Percentiles rank a stretch among this genome's conserved stretches.
phyloP scores from a whole-genome alignment of 176 grass and related monocot genomes.

The Rhynchospora breviuscula region DNA sequence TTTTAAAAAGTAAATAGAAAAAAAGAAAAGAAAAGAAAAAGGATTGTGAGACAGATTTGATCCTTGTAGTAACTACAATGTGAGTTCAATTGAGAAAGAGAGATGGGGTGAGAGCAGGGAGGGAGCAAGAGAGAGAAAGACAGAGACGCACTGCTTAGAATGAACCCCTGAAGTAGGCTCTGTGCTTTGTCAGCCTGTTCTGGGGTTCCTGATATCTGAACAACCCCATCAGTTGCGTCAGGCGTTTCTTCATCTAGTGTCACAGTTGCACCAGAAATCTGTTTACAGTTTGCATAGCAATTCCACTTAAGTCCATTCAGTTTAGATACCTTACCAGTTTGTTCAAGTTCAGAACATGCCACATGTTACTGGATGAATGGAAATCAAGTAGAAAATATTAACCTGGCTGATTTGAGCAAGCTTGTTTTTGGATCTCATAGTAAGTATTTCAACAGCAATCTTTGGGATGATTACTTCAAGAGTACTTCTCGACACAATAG shows the following conservation, averaged over 20 bases:
- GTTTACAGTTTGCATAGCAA: constrained; percentile 16
- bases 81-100: not conserved
- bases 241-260: constrained; percentile 58
- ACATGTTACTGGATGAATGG: not conserved
- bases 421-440: constrained; percentile 87
- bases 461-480: constrained; percentile 90
- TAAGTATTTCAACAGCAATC: constrained; percentile 65
- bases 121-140: constrained; percentile 13
- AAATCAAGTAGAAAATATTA: constrained; percentile 1
- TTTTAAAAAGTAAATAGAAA: not conserved
- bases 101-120: not conserved
- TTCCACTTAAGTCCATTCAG: not conserved
- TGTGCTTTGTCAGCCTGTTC: constrained; percentile 88
- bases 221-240: constrained; percentile 51
- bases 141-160: constrained; percentile 86
- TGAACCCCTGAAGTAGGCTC: constrained; percentile 87
- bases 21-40: not conserved
- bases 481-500: constrained; percentile 83
- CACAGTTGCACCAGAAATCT: constrained; percentile 89
- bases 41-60: not conserved
- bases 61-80: not conserved
- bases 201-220: constrained; percentile 89
- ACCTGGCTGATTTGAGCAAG: constrained; percentile 97
- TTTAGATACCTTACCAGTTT: not conserved
- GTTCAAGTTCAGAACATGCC: not conserved